Evolutionary conservation across 164 flowering plant species (phyloP).

Genomic region (Dillenia suffruticosa): DNA sequence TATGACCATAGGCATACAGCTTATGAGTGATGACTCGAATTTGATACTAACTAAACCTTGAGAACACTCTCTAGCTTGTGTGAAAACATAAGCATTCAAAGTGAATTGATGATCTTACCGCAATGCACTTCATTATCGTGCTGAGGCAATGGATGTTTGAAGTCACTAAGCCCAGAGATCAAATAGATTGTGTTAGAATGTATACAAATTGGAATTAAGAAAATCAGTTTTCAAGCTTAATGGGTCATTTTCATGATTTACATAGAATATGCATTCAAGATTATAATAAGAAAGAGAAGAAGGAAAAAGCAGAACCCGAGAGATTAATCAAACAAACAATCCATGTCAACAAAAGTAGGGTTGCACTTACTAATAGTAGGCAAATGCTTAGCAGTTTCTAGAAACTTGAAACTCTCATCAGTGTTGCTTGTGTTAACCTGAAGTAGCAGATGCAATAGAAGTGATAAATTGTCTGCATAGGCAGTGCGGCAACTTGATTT

Average conservation of each 20-base stretch:
- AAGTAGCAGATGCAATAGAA: neutral
- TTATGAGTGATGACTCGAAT: too few relatives aligned
- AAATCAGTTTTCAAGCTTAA: neutral
- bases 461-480: neutral
- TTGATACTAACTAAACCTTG: too few relatives aligned
- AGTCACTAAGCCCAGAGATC: conserved; percentile 51
- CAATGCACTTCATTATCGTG: conserved; percentile 90
- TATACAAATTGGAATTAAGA: neutral
- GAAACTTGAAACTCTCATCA: conserved; percentile 53
- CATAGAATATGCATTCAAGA: too few relatives aligned
- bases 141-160: conserved; percentile 61
- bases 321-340: too few relatives aligned
- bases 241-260: too few relatives aligned
- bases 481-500: too few relatives aligned
- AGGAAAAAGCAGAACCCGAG: too few relatives aligned
- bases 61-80: too few relatives aligned
- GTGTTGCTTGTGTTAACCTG: conserved; percentile 48
- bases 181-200: neutral
- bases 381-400: conserved; percentile 60
- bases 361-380: conserved; percentile 74
- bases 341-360: neutral
- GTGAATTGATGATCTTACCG: conserved; percentile 43
- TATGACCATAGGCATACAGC: too few relatives aligned
- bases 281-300: too few relatives aligned
- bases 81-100: too few relatives aligned